Evolutionary conservation across 768 basidiomycete genomes (phyloP), one percentile per base, ranked within the genome.

Genomic region (Ramaria sp.): DNA sequence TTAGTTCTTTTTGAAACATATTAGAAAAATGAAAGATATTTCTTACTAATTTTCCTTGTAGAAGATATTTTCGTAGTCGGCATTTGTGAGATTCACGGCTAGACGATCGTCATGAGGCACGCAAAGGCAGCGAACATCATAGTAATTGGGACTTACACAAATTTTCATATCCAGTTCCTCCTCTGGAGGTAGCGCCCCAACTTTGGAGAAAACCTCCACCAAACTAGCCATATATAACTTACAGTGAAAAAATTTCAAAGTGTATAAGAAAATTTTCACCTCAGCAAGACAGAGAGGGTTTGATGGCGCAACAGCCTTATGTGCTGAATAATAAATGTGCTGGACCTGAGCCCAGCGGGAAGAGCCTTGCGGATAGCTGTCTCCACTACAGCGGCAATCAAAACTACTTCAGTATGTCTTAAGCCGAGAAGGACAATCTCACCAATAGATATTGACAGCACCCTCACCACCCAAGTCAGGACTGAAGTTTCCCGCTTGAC

Each of bases 231-330:
- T 47, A 43, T n/a, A n/a, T n/a, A n/a, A n/a, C n/a, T n/a, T n/a
- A n/a, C n/a, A n/a, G n/a, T n/a, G n/a, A n/a, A n/a, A n/a, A n/a
- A n/a, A n/a, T n/a, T n/a, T n/a, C n/a, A n/a, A n/a, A n/a, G n/a
- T n/a, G n/a, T n/a, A n/a, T n/a, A n/a, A n/a, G n/a, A n/a, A n/a
- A n/a, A n/a, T n/a, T n/a, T n/a, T 56, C 44, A 75, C 75, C 64
- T 77, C 76, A 20, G 74, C 75, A 13, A 76, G 68, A 59, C 76
- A 76, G 28, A 77, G 69, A n/a, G 74, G 76, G 57, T 74, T 71
- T 44, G 61, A 74, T 4, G 69, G 72, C 9, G 74, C 75, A 13
- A 68, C 70, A 1, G 69, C 69, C 50, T 69, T 59, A 54, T 76
- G 75, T 25, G 65, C 65, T 10, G 74, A 73, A 59, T 71, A 73